These are phyloP conservation scores for Leptoxyphium fumago DNA, from an alignment of 2,329 filamentous ascomycete species.

Conservation along the genomic window DNA sequence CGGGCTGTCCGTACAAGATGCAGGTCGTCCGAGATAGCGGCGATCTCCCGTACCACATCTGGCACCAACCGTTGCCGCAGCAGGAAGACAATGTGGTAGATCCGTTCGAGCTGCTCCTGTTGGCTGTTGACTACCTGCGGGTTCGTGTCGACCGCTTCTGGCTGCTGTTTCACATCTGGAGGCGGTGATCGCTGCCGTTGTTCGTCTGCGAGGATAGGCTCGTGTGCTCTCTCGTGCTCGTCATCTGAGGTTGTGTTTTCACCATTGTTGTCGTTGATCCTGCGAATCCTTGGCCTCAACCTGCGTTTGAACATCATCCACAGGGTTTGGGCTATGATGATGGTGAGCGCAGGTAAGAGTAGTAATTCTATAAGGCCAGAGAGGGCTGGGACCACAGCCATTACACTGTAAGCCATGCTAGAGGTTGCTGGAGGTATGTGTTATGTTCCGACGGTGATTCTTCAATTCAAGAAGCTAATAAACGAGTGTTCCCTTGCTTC, in stretches of 20 bases:
- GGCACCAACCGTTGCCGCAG: slow-evolving; percentile 5
- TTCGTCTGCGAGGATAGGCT: too few species aligned
- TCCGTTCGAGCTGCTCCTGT: background rate
- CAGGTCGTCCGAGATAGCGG: slow-evolving; percentile 2
- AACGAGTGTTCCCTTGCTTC: too few species aligned
- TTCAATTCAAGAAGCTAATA: too few species aligned
- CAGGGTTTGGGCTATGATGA: background rate
- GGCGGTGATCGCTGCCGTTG: too few species aligned
- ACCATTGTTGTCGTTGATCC: too few species aligned
- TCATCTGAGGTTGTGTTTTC: too few species aligned
- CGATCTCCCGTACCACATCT: slow-evolving; percentile 4
- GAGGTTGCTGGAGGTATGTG: too few species aligned
- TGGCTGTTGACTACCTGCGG: background rate
- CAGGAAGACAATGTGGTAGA: slow-evolving; percentile 5
- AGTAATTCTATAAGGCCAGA: background rate
- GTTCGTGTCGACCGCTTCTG: background rate
- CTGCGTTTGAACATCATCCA: background rate
- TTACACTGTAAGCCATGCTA: background rate
- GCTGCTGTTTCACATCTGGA: too few species aligned
- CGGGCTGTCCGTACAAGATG: background rate
- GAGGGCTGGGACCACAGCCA: background rate
- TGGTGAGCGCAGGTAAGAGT: background rate
- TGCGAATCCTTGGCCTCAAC: too few species aligned
- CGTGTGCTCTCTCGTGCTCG: too few species aligned
- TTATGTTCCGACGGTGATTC: too few species aligned